Conservation (phyloP, 2,329 filamentous ascomycete species). For the Colletotrichum sp. region DNA sequence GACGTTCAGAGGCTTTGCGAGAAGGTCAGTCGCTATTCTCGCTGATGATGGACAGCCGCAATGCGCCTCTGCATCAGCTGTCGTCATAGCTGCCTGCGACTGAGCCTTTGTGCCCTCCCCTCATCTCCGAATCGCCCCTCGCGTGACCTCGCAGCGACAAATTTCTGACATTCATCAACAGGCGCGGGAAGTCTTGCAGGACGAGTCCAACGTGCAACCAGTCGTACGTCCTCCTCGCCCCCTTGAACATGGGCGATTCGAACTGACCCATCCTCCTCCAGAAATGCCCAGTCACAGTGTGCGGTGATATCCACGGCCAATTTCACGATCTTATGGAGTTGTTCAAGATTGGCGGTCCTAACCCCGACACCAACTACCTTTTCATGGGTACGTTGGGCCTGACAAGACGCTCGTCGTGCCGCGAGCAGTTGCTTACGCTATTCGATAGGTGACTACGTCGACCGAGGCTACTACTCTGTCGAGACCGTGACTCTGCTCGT, state of each 20-base stretch:
- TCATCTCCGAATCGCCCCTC: conserved; percentile 26
- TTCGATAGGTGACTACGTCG: conserved; percentile 87
- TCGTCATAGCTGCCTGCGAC: neutral
- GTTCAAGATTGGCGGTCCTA: conserved; percentile 97
- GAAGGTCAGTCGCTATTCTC: conserved; percentile 68
- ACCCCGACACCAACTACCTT: conserved; percentile 98
- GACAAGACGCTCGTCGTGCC: neutral
- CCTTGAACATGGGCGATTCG: conserved; percentile 17
- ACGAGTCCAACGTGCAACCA: conserved; percentile 98
- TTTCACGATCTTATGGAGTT: conserved; percentile 99
- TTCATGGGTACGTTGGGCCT: conserved; percentile 83
- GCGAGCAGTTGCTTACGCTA: conserved; percentile 21
- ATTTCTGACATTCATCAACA: conserved; percentile 47
- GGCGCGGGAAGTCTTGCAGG: conserved; percentile 95
- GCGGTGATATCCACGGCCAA: conserved; percentile 98
- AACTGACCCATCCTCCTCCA: conserved; percentile 42
- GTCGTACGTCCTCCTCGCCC: conserved; percentile 69
- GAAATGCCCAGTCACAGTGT: conserved; percentile 99
- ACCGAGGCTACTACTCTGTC: conserved; percentile 98
- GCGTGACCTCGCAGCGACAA: conserved; percentile 30
- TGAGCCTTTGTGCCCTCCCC: conserved; percentile 3
- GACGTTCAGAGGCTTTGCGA: conserved; percentile 98
- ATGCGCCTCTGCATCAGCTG: neutral
- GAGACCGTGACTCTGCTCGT: conserved; percentile 97
- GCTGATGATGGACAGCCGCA: neutral